These are phyloP conservation scores for Arabis alpina DNA, from an alignment of 345 rosid species.

Conservation along the genomic window DNA sequence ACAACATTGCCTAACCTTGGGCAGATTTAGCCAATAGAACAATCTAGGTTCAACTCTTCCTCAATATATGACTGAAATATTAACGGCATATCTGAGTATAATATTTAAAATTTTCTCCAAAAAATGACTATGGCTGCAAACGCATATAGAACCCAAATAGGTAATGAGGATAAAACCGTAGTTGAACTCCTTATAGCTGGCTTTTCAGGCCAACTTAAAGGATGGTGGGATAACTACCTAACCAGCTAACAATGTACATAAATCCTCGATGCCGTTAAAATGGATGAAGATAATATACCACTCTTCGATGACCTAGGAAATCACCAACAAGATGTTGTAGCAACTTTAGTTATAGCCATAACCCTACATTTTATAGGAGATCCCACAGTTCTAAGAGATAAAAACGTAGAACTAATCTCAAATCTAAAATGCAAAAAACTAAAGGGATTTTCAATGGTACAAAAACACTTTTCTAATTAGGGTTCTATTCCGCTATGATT, in stretches of 20 bases:
- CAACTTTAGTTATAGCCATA: neutral
- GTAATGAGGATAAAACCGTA: no score
- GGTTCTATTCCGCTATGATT: neutral
- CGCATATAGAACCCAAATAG: neutral
- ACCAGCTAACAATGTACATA: neutral
- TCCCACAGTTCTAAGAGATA: neutral
- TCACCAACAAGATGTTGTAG: neutral
- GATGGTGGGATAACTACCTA: conserved; percentile 5
- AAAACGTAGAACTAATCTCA: neutral
- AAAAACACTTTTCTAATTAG: neutral
- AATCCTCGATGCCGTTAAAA: neutral
- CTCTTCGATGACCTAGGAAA: neutral
- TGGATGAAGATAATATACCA: neutral
- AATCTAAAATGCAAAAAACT: neutral
- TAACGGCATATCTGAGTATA: no score
- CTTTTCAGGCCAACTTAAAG: neutral
- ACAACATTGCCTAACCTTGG: no score
- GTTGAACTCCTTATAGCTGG: neutral
- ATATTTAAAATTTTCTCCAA: no score
- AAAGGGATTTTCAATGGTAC: conserved; percentile 1
- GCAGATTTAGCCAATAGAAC: no score
- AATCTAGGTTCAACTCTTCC: no score
- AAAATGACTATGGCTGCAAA: neutral
- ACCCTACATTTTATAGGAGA: no score
- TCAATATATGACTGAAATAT: no score